Evolutionary conservation across 148 eudicot species (phyloP), one percentile per base, ranked within the genome.

Genomic region (Chenopodium berlandieri): DNA sequence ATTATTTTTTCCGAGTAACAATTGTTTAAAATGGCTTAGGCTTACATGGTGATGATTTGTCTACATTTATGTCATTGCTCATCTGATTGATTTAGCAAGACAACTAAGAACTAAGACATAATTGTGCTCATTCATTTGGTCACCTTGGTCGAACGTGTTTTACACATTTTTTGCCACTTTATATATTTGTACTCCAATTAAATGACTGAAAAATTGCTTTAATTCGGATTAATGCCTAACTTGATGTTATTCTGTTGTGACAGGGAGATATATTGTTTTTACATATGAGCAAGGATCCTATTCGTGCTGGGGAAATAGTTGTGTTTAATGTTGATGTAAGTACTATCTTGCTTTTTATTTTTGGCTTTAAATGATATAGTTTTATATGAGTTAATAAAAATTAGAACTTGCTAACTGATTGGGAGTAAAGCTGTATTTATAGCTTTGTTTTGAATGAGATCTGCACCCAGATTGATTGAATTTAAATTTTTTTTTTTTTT

Each of bases 231-330:
- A 50, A 48, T 72, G 73, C 16, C 4, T 81, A 46, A 77, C 34
- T 23, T 68, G 69, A 52, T 22, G 20, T 47, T 23, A 37, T 76
- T 40, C 40, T 64, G 44, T 81, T 72, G 9, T 81, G 76, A 58
- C 88, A 94, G 98, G 98, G 98, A 72, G 98, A 94, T 82, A 92
- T 94, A 75, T 84, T 94, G 83, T 89, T 92, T 84, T 87, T 94
- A 69, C 89, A 86, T 75, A 94, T 92, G 97, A 86, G 87, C 80
- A 82, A 88, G 79, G 94, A 88, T 46, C 98, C 98, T 30, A 90
- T 92, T 66, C 91, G 94, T 83, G 89, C 91, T 11, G 98, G 98
- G 79, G 97, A 94, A 76, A 94, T 92, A 79, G 94, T 92, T 69
- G 98, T 92, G 76, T 94, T 90, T 78, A 90, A 94, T 76, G 83